Base-by-base conservation (phyloP, 2,329 filamentous ascomycete genomes). In the Ilyonectria sp. region DNA sequence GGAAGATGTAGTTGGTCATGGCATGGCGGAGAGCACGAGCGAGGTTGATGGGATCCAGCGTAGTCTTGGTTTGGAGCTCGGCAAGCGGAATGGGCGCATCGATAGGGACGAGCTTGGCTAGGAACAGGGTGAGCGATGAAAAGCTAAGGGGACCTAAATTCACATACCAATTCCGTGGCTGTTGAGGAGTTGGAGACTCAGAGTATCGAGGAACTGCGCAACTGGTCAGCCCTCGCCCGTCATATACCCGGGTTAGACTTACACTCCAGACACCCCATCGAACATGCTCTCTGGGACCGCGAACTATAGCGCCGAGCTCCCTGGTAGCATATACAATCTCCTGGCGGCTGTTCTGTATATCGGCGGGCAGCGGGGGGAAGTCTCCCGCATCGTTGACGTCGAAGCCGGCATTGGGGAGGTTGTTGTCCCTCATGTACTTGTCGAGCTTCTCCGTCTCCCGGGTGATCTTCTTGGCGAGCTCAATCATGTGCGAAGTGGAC, bases 1-100 rank as follows among this genome's bases (percentile, higher is more conserved):
- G 74, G 77, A 91, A 90, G 64, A 91, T 82, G 11, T 82, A 80
- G 69, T 85, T 87, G 13, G 87, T 89, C 83, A 90, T 90, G 44
- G 85, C 87, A 75, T 89, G 84, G 8, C 88, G 86, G 31, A 89
- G 76, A 7, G 87, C 78, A 52, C 86, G 84, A 13, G 83, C 82
- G 19, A 89, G 79, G 71, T 88, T 87, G 68, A 84, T 80, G 31
- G 83, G 78, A 69, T 86, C 84, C 23, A 88, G 75, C 0, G 80
- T 71, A 0, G 84, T 85, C 69, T 83, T 84, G 50, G 78, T 70
- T 55, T 85, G 78, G 4, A 89, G 83, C 54, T 87, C 81, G 26
- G 77, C 60, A 23, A 87, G 81, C 1, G 83, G 75, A 60, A 86
- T 86, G 46, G 84, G 80, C 26, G 77, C 74, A 19, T 83, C 74